Base-by-base conservation (phyloP, 1,139 yeast species). In the Taphrina pruni region DNA sequence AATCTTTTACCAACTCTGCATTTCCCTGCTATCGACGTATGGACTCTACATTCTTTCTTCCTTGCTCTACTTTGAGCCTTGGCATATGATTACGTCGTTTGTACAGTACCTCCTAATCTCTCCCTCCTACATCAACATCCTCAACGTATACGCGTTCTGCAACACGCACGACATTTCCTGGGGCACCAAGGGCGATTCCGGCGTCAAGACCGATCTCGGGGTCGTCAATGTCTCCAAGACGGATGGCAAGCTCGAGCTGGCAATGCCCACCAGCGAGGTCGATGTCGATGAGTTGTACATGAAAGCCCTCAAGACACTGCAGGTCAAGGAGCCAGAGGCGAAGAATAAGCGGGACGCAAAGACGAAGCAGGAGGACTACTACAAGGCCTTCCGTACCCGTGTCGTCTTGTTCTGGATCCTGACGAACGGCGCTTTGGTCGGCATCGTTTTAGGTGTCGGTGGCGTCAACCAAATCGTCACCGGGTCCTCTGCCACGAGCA, bases 11-110 rank as follows among this genome's bases (percentile, higher is more conserved):
- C 97, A 94, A 77, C 83, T 94, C 78, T 85, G 93, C 48, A 87
- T 94, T n/a, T 91, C 97, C 9, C 83, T 92, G 75, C 84, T 86
- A 17, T 89, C 97, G 1, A 94, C 99, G 0, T 93, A 92, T 78
- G 85, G 87, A 2, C 83, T 94, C 52, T 94, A 94, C 77, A 82
- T 91, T 71, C 76, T 90, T 39, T 90, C 94, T 6, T 90, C 97
- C 8, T 77, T 88, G 71, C 74, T 89, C 74, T 89, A 87, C 76
- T 84, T 90, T 57, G 92, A 89, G 74, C 94, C 95, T 11, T 86
- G 88, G 81, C 91, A 89, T 76, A 86, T 89, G 89, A 77, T 88
- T 71, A 88, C 94, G 0, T 85, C 90, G 66, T 87, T 89, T 76
- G 74, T 83, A 26, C 96, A 89, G 77, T 89, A 89, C 76, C 79